Evolutionary conservation across 2,329 filamentous ascomycete species (phyloP), one percentile per base, ranked within the genome.

Genomic region (Neophaeococcomyces mojaviensis): DNA sequence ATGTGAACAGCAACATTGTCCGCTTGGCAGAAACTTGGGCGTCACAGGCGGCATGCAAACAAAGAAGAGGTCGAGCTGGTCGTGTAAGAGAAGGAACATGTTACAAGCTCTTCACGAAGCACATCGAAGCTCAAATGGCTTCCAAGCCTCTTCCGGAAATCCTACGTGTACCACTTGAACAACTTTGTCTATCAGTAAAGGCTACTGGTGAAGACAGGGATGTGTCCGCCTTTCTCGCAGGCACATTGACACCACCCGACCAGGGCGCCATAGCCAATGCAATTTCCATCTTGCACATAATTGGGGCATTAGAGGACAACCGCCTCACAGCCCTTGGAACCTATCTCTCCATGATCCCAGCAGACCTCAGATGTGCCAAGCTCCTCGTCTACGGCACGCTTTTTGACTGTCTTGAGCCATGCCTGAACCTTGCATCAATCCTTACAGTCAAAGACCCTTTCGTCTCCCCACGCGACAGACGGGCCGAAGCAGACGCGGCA

Each of bases 1-100:
- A 97, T 62, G 80, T 88, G 0, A 78, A 84, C 52, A 94, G 84
- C 62, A 95, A 95, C 61, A 95, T 97, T 82, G 84, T 94, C 35
- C 88, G 87, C 58, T 78, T 98, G 1, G 85, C 90, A 56, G 92
- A 98, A 68, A 88, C 88, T 0, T 98, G 89, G 89, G 92, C 89
- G 0, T 97, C 90, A 1, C 80, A 81, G 33, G 90, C 92, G 7
- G 90, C 92, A 3, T 95, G 89, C 64, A 95, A 96, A 65, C 92
- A 98, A 64, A 81, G 92, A 31, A 82, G 88, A 45, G 92, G 92
- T 61, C 84, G 92, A 70, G 92, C 92, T 22, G 92, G 92, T 60
- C 83, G 92, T 76, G 92, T 98, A 1, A 81, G 88, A 46, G 86
- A 86, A 19, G 92, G 92, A 46, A 82, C 81, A 55, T 97, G 90